These are phyloP conservation scores for Cyberlindnera misumaiensis DNA, from an alignment of 805 yeast species.

Conservation along the genomic window DNA sequence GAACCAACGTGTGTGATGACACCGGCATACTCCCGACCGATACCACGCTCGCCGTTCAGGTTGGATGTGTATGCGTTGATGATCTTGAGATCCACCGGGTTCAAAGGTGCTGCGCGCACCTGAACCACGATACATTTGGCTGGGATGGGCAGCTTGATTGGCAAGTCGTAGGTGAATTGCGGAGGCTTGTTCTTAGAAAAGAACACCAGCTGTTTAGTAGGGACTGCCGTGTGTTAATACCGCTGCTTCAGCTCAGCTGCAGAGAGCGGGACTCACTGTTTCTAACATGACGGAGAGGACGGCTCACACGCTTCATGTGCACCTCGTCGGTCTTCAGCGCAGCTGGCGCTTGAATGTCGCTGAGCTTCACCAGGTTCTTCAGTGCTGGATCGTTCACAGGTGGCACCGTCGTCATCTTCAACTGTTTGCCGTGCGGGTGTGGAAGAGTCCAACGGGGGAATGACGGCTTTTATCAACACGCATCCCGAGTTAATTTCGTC, in stretches of 20 bases:
- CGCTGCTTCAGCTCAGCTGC: not conserved
- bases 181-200: slow-evolving; percentile 31
- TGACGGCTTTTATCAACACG: too few relatives aligned
- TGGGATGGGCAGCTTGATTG: slow-evolving; percentile 42
- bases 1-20: slow-evolving; percentile 48
- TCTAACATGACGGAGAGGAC: slow-evolving; percentile 45
- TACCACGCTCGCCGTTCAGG: slow-evolving; percentile 49
- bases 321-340: slow-evolving; percentile 7
- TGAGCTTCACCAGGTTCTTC: slow-evolving; percentile 7
- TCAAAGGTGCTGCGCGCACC: slow-evolving; percentile 52
- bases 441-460: not conserved
- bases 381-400: slow-evolving; percentile 3
- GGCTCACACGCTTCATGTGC: slow-evolving; percentile 30
- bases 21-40: slow-evolving; percentile 71
- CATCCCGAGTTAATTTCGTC: too few relatives aligned
- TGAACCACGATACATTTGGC: slow-evolving; percentile 44
- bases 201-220: slow-evolving; percentile 41
- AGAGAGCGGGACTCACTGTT: slow-evolving; percentile 14
- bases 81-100: slow-evolving; percentile 60
- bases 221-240: slow-evolving; percentile 21
- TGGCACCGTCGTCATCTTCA: not conserved
- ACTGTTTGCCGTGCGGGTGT: not conserved
- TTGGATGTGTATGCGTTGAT: slow-evolving; percentile 47
- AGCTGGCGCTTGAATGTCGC: slow-evolving; percentile 4
- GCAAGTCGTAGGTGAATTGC: slow-evolving; percentile 46